These are phyloP conservation scores for Dalbergia cultrata DNA, from an alignment of 306 rosid genomes.

Conservation along the genomic window DNA sequence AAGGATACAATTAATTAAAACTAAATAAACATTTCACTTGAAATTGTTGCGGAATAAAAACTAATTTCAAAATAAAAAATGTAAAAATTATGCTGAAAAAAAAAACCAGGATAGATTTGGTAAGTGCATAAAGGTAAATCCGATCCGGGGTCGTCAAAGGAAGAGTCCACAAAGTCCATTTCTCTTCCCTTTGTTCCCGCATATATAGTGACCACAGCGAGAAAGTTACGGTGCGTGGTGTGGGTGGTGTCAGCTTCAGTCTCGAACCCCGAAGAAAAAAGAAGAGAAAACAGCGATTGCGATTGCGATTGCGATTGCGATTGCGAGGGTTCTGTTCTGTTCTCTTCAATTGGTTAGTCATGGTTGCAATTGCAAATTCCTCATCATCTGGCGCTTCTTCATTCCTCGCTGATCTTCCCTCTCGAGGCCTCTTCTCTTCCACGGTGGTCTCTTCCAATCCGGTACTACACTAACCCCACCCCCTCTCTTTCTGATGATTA, in stretches of 20 bases:
- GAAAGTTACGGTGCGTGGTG: neutral
- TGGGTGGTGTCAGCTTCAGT: neutral
- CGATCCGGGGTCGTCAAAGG: too few species aligned
- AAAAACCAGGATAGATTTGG: too few species aligned
- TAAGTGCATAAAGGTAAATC: too few species aligned
- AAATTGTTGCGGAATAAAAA: too few species aligned
- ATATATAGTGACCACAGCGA: neutral
- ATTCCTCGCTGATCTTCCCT: constrained; percentile 56
- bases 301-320: neutral
- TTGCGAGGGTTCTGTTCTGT: constrained; percentile 22
- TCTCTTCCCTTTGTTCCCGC: neutral
- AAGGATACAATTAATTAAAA: too few species aligned
- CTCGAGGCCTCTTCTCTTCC: constrained; percentile 59
- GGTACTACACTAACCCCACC: constrained; percentile 19
- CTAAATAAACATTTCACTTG: too few species aligned
- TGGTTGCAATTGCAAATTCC: constrained; percentile 40
- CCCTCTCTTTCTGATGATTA: neutral
- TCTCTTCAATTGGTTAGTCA: neutral
- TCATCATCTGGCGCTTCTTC: constrained; percentile 45
- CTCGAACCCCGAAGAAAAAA: too few species aligned
- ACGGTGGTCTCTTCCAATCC: constrained; percentile 46
- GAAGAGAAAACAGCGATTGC: neutral
- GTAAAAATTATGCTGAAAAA: too few species aligned
- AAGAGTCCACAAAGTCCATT: too few species aligned
- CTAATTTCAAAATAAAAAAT: too few species aligned